Base-by-base conservation (phyloP, 345 rosid genomes). In the Geranium rotundifolium region DNA sequence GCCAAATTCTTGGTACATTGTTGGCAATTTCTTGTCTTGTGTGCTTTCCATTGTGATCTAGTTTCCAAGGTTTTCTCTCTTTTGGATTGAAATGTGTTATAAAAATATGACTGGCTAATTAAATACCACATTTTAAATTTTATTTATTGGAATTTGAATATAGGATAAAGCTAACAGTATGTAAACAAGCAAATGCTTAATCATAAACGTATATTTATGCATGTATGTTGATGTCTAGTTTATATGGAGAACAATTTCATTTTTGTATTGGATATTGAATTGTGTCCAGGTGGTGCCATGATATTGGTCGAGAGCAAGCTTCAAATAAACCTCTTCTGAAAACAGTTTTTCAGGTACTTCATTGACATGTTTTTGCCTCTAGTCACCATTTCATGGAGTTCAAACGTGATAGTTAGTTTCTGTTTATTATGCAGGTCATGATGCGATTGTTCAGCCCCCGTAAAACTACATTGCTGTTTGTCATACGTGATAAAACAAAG, bases 221-320 rank as follows among this genome's bases (percentile, higher is more conserved):
- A 23, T 15, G 2, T 50, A 63, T 46, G 31, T 65, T 8, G 41
- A 5, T 8, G 41, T 34, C 46, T 37, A 55, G 27, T 70, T 29
- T 31, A 59, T 60, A 68, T 41, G 34, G 59, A 39, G 64, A 20
- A 64, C 72, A 70, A 62, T 54, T 39, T 27, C 20, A 61, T 61
- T 41, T 58, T 46, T 46, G 52, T 46, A 12, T 46, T 67, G 62
- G 63, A 65, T 69, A 57, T 59, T 56, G 41, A 58, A 41, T 7
- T 46, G 52, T 46, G 52, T 73, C 19, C 68, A 88, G 91, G 88
- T 88, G 96, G 96, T 88, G 91, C 80, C 89, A 74, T 57, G 78
- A 74, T 63, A 70, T 74, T 67, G 78, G 78, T 31, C 60, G 74
- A 17, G 78, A 74, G 55, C 72, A 74, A 62, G 78, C 78, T 56